phyloP scores from a whole-genome alignment of 2,329 filamentous ascomycete species.

The Pochonia chlamydosporia region DNA sequence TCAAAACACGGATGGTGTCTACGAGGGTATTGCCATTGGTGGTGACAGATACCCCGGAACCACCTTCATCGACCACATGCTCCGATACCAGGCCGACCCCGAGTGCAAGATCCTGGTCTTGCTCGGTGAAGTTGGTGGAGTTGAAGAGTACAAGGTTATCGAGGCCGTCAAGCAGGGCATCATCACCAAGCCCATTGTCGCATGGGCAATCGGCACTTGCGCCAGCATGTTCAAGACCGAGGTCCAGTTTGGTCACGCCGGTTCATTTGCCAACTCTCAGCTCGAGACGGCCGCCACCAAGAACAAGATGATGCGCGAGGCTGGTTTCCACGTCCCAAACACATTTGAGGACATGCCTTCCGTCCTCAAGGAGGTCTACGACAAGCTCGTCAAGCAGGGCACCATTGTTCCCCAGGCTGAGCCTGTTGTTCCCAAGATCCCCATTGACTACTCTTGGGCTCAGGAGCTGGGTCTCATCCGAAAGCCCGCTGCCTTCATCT shows the following conservation, averaged over 20 bases:
- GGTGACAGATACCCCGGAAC: constrained; percentile 98
- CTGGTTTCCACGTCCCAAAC: constrained; percentile 88
- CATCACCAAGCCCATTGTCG: constrained; percentile 98
- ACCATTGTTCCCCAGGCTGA: constrained; percentile 81
- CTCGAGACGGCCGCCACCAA: constrained; percentile 95
- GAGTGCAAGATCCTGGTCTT: constrained; percentile 96
- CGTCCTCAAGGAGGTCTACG: constrained; percentile 74
- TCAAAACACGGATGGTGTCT: constrained; percentile 93
- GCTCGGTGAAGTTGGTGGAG: constrained; percentile 97
- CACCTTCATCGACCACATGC: constrained; percentile 97
- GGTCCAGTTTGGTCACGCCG: constrained; percentile 98
- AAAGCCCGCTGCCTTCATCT: constrained; percentile 99
- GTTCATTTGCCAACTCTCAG: constrained; percentile 98
- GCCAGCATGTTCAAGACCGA: constrained; percentile 99
- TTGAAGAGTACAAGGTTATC: constrained; percentile 99
- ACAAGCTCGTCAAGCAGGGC: constrained; percentile 78
- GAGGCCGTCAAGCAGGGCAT: constrained; percentile 90
- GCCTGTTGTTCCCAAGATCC: constrained; percentile 95
- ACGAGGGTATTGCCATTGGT: constrained; percentile 98
- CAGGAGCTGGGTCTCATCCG: constrained; percentile 99
- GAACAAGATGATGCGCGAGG: constrained; percentile 95
- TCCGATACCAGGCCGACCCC: constrained; percentile 93
- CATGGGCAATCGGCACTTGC: constrained; percentile 98
- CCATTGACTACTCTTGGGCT: constrained; percentile 99
- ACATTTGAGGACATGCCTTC: constrained; percentile 94